Conservation (phyloP, 1,284 basidiomycete species). For the Phylloporus gajari region DNA sequence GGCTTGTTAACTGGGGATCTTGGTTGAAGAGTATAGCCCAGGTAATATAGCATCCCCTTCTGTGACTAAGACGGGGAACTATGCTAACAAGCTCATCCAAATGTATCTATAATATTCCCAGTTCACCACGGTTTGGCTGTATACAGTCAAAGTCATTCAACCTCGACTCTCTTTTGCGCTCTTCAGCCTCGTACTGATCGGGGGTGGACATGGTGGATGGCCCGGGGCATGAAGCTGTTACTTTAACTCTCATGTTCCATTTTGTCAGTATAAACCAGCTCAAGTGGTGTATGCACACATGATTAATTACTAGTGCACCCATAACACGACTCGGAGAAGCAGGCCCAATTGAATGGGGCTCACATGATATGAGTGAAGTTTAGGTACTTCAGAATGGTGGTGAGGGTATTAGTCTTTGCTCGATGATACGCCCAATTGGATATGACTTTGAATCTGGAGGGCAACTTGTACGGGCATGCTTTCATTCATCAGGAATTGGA, state of each 20-base stretch:
- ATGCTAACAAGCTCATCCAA: conserved; percentile 16
- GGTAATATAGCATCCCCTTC: conserved; percentile 51
- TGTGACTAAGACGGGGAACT: background rate
- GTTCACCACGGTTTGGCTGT: conserved; percentile 79
- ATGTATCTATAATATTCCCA: conserved; percentile 68
- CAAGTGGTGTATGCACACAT: background rate
- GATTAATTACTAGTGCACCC: conserved; percentile 7
- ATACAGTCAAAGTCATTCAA: conserved; percentile 72
- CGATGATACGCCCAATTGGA: conserved; percentile 83
- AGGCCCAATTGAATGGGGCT: background rate
- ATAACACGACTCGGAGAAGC: background rate
- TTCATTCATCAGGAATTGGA: conserved; percentile 1
- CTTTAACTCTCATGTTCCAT: conserved; percentile 37
- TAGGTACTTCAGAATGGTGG: background rate
- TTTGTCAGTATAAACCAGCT: background rate
- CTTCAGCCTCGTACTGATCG: conserved; percentile 63
- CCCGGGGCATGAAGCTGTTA: conserved; percentile 59
- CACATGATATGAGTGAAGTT: conserved; percentile 13
- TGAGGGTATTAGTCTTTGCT: conserved; percentile 62
- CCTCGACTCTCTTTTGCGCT: conserved; percentile 71
- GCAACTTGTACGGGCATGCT: conserved; percentile 84
- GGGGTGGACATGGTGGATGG: conserved; percentile 69
- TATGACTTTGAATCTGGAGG: conserved; percentile 69
- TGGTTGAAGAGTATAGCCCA: conserved; percentile 78
- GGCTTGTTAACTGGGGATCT: conserved; percentile 70